Percentiles rank a stretch among this genome's conserved stretches.
Conservation (phyloP, 1,284 basidiomycete species). For the Puccinia polysora region DNA sequence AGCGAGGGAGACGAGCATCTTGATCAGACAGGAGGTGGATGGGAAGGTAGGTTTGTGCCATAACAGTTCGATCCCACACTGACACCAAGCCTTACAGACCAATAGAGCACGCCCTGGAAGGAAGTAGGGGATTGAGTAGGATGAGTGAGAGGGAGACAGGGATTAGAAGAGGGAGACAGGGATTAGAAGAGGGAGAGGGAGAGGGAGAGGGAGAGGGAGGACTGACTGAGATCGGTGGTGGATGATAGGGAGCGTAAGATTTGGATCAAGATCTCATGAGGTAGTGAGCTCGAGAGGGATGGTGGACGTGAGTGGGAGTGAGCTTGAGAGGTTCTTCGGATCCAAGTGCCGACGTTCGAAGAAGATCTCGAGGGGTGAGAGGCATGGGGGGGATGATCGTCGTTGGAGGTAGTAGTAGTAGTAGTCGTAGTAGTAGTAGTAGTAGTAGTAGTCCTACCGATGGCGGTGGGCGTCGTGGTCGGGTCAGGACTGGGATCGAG, state of each 20-base stretch:
- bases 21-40: conserved; percentile 66
- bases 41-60: conserved; percentile 86
- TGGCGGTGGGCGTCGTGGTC: not conserved
- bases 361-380: not conserved
- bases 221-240: conserved; percentile 67
- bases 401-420: not conserved
- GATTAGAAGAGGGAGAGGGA: too few species aligned
- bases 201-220: conserved; percentile 53
- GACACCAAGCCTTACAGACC: conserved; percentile 88
- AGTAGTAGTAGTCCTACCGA: not conserved
- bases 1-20: conserved; percentile 68
- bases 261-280: conserved; percentile 87
- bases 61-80: conserved; percentile 86
- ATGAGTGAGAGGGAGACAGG: conserved; percentile 45
- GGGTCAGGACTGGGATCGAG: too few species aligned
- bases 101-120: conserved; percentile 53
- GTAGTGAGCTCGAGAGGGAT: conserved; percentile 57
- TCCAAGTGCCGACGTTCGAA: not conserved
- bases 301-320: not conserved
- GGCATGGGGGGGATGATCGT: not conserved
- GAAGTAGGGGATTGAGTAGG: not conserved
- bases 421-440: conserved; percentile 3
- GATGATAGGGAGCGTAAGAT: conserved; percentile 78
- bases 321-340: conserved; percentile 15
- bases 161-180: too few species aligned